Evolutionary conservation across 164 flowering plant genomes (phyloP).

Genomic region (Amborella trichopoda): DNA sequence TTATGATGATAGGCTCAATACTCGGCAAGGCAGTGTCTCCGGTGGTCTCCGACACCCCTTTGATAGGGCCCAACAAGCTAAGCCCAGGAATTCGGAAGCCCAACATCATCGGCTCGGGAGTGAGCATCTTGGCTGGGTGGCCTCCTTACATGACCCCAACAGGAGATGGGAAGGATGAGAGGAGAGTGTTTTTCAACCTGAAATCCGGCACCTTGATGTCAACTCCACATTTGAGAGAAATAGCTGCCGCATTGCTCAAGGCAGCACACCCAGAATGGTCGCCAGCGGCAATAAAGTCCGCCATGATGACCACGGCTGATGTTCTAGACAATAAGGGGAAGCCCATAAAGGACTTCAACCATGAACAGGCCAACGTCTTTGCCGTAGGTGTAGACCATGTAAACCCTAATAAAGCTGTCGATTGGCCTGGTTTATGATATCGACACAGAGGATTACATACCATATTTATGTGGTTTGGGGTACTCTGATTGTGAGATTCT

Average conservation of each 20-base stretch:
- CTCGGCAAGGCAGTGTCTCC: slow-evolving; percentile 36
- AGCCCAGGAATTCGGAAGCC: slow-evolving; percentile 34
- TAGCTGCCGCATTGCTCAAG: slow-evolving; percentile 31
- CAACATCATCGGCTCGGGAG: slow-evolving; percentile 58
- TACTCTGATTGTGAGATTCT: slow-evolving; percentile 37
- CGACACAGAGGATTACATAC: slow-evolving; percentile 46
- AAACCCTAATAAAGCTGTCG: slow-evolving; percentile 55
- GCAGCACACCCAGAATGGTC: slow-evolving; percentile 52
- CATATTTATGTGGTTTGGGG: slow-evolving; percentile 65
- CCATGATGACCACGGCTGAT: slow-evolving; percentile 69
- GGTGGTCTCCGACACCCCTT: slow-evolving; percentile 31
- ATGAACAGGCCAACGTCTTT: slow-evolving; percentile 52
- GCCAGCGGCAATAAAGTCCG: slow-evolving; percentile 7
- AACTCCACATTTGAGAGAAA: slow-evolving; percentile 24
- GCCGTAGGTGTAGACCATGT: slow-evolving; percentile 83
- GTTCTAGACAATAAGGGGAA: slow-evolving; percentile 36
- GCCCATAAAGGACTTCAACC: slow-evolving; percentile 43
- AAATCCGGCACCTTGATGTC: slow-evolving; percentile 65
- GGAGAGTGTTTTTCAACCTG: slow-evolving; percentile 38
- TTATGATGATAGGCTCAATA: slow-evolving; percentile 24
- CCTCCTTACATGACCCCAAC: slow-evolving; percentile 21
- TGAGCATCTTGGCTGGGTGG: slow-evolving; percentile 59
- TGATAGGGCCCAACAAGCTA: slow-evolving; percentile 41
- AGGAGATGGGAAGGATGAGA: slow-evolving; percentile 11
- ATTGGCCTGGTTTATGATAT: slow-evolving; percentile 77